Evolutionary conservation across 2,329 filamentous ascomycete genomes (phyloP).

Genomic region (Passalora sequoiae): DNA sequence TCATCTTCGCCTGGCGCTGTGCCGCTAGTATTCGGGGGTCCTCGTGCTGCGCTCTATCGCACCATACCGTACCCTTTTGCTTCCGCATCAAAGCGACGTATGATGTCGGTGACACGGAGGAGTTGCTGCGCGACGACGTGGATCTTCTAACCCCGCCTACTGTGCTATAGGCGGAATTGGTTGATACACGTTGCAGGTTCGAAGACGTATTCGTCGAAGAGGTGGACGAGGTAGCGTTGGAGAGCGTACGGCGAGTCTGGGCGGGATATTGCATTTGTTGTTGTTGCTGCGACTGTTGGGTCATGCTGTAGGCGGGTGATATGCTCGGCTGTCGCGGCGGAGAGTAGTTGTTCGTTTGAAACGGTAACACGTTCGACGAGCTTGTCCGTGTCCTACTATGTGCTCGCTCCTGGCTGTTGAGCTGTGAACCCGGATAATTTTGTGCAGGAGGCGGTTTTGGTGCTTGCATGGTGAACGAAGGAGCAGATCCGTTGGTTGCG

Average conservation of each 20-base stretch:
- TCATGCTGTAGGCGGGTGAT: slow-evolving; percentile 21
- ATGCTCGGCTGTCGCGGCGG: slow-evolving; percentile 16
- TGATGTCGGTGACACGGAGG: slow-evolving; percentile 56
- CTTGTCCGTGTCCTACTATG: slow-evolving; percentile 44
- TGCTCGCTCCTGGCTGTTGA: slow-evolving; percentile 29
- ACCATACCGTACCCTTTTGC: slow-evolving; percentile 98
- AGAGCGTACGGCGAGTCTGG: slow-evolving; percentile 53
- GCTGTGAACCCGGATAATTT: not conserved
- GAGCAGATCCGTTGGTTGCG: too few relatives aligned
- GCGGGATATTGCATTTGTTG: slow-evolving; percentile 14
- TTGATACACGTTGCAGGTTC: slow-evolving; percentile 46
- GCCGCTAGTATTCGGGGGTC: slow-evolving; percentile 78
- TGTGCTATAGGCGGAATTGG: slow-evolving; percentile 28
- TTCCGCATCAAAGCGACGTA: slow-evolving; percentile 95
- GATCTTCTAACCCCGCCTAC: slow-evolving; percentile 58
- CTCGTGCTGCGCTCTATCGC: slow-evolving; percentile 86
- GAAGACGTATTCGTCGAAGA: slow-evolving; percentile 51
- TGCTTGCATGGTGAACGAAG: slow-evolving; percentile 9
- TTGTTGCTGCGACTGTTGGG: slow-evolving; percentile 13
- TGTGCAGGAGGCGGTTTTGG: slow-evolving; percentile 14
- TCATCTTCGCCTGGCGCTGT: slow-evolving; percentile 79
- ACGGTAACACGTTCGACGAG: slow-evolving; percentile 25
- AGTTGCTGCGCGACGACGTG: slow-evolving; percentile 68
- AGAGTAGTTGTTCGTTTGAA: slow-evolving; percentile 20
- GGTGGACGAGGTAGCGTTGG: slow-evolving; percentile 66